phyloP scores from a whole-genome alignment of 495 filamentous ascomycete genomes.

The Hypoxylon cercidicola region DNA sequence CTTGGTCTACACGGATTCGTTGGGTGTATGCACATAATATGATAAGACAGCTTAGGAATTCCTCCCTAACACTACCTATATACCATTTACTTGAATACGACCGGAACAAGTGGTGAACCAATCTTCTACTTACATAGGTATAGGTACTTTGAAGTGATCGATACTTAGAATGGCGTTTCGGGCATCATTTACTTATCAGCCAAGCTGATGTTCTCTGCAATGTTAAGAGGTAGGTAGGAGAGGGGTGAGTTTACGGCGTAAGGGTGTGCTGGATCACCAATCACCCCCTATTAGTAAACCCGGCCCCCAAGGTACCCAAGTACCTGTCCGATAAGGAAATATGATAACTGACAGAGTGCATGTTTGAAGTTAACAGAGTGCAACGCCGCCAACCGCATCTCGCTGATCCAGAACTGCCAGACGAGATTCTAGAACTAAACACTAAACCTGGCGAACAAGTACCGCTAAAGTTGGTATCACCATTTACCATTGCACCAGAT shows the following conservation, averaged over 20 bases:
- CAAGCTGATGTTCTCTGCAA: too few relatives aligned
- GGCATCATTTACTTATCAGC: too few relatives aligned
- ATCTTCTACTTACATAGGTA: too few relatives aligned
- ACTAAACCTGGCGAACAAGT: neutral
- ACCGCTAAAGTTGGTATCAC: neutral
- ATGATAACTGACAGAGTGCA: constrained; percentile 1
- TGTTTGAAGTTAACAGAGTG: constrained; percentile 5
- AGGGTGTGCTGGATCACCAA: too few relatives aligned
- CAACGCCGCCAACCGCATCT: neutral
- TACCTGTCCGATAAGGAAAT: neutral
- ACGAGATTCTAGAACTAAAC: constrained; percentile 1
- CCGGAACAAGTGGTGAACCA: too few relatives aligned
- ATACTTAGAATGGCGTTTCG: too few relatives aligned
- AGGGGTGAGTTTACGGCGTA: too few relatives aligned
- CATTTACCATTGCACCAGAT: neutral
- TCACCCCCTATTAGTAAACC: too few relatives aligned
- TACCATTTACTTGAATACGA: neutral
- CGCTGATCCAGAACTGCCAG: constrained; percentile 3
- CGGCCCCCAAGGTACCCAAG: neutral
- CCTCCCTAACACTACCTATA: neutral
- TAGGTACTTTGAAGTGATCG: too few relatives aligned
- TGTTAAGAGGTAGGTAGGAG: too few relatives aligned
- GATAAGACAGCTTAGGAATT: constrained; percentile 6
- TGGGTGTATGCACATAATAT: too few relatives aligned
- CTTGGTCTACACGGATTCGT: neutral